phyloP scores from a whole-genome alignment of 306 rosid species.

The Ziziphus jujuba region DNA sequence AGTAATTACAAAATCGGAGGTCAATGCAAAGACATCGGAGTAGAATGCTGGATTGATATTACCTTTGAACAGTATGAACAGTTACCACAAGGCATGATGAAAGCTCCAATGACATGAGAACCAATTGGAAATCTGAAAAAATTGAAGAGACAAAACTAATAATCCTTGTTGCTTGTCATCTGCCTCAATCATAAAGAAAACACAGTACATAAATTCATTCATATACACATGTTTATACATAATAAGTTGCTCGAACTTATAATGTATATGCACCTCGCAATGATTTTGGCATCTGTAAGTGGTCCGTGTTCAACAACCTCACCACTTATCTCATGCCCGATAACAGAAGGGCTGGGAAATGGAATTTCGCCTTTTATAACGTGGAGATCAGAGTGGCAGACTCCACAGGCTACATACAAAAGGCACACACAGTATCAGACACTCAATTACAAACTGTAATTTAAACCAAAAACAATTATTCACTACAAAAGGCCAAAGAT shows the following conservation, averaged over 20 bases:
- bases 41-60: constrained; percentile 3
- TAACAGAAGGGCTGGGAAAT: constrained; percentile 74
- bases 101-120: constrained; percentile 79
- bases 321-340: constrained; percentile 95
- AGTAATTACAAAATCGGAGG: constrained; percentile 14
- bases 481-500: neutral
- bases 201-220: neutral
- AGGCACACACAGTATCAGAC: constrained; percentile 24
- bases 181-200: neutral
- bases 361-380: constrained; percentile 91
- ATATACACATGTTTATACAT: neutral
- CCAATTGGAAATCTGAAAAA: constrained; percentile 77
- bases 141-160: constrained; percentile 9
- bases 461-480: constrained; percentile 3
- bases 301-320: constrained; percentile 81
- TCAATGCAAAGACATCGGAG: constrained; percentile 17
- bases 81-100: constrained; percentile 96
- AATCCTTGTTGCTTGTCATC: constrained; percentile 5
- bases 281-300: constrained; percentile 44
- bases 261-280: constrained; percentile 60
- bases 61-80: constrained; percentile 91
- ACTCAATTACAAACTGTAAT: neutral
- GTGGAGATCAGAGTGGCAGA: constrained; percentile 97
- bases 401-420: constrained; percentile 79
- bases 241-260: neutral